Percentiles rank a stretch among this genome's conserved stretches.
These are phyloP conservation scores for Lasiodiplodia sp. DNA, from an alignment of 2,329 filamentous ascomycete species.

Conservation along the genomic window DNA sequence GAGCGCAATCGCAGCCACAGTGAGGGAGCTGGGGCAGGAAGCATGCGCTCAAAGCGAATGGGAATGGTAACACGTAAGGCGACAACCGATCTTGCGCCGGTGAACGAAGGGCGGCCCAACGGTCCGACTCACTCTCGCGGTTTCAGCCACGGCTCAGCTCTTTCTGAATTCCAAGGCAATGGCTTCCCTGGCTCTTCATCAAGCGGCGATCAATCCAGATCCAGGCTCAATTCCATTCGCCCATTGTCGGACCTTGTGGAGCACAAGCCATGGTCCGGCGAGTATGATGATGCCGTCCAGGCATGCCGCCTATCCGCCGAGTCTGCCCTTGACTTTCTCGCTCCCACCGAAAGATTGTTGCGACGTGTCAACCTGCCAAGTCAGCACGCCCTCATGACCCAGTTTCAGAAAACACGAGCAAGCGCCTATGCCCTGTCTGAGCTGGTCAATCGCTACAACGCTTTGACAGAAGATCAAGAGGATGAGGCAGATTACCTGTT, in stretches of 20 bases:
- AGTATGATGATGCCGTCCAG: constrained; percentile 60
- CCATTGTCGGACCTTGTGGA: constrained; percentile 66
- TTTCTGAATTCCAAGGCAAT: constrained; percentile 36
- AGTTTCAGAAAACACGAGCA: constrained; percentile 39
- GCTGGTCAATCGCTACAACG: constrained; percentile 59
- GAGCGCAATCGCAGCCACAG: constrained; percentile 72
- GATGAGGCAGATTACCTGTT: constrained; percentile 52
- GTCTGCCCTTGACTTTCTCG: constrained; percentile 33
- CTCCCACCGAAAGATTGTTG: constrained; percentile 25
- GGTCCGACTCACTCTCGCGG: constrained; percentile 64
- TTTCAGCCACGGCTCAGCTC: constrained; percentile 64
- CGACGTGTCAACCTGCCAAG: constrained; percentile 25
- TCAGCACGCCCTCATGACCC: constrained; percentile 53
- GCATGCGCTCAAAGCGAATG: constrained; percentile 65
- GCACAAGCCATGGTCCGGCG: constrained; percentile 57
- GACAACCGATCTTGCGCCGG: constrained; percentile 60
- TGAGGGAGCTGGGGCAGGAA: constrained; percentile 62
- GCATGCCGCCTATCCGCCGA: constrained; percentile 58
- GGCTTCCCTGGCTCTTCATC: constrained; percentile 10
- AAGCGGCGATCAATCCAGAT: constrained; percentile 14
- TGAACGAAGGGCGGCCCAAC: constrained; percentile 61
- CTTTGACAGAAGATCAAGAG: constrained; percentile 58
- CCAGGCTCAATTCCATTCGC: constrained; percentile 38
- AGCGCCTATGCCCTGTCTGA: constrained; percentile 56
- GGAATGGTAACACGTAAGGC: constrained; percentile 51